These are phyloP conservation scores for Neurospora cerealis DNA, from an alignment of 495 filamentous ascomycete genomes.

Conservation along the genomic window DNA sequence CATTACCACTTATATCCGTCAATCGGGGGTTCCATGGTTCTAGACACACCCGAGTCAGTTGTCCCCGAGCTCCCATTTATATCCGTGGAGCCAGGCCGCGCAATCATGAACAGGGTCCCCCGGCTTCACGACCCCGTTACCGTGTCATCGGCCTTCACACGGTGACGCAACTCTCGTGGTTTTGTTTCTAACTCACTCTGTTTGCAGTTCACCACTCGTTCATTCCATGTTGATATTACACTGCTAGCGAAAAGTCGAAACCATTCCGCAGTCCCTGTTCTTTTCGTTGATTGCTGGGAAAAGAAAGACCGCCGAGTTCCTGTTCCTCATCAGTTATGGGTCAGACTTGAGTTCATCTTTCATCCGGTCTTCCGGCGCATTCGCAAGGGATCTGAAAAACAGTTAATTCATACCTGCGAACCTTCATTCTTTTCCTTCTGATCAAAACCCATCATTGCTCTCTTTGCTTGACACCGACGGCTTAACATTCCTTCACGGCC, in stretches of 20 bases:
- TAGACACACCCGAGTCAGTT: neutral
- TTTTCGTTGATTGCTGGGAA: neutral
- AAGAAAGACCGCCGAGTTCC: neutral
- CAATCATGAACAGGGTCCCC: neutral
- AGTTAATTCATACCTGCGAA: neutral
- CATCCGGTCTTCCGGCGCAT: neutral
- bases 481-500: neutral
- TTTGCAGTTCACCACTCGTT: neutral
- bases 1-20: neutral
- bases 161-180: neutral
- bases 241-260: neutral
- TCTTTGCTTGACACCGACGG: neutral
- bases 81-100: neutral
- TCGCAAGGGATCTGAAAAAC: neutral
- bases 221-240: neutral
- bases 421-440: neutral
- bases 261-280: neutral
- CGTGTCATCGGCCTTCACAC: neutral
- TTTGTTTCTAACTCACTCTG: neutral
- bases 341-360: neutral
- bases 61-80: neutral
- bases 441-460: neutral
- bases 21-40: neutral
- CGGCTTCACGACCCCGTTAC: neutral
- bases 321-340: neutral